Percentiles rank a stretch among this genome's conserved stretches.
These are phyloP conservation scores for Wickerhamiella cacticola DNA, from an alignment of 805 yeast species.

Conservation along the genomic window DNA sequence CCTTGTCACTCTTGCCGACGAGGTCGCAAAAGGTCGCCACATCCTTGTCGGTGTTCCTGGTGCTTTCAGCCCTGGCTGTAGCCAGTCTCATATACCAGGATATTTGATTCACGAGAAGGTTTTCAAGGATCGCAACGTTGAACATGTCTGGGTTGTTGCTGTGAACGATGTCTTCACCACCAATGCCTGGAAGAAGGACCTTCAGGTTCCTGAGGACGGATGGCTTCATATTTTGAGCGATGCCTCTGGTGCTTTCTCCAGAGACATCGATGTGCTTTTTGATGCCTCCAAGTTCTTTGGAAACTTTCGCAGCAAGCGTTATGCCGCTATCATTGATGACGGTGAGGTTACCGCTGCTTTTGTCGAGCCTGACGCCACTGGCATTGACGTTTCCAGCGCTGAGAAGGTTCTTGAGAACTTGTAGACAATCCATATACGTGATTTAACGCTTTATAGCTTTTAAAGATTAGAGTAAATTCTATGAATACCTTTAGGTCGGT, in stretches of 20 bases:
- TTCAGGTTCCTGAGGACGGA: constrained; percentile 18
- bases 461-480: no score
- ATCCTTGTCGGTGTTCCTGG: constrained; percentile 56
- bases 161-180: constrained; percentile 84
- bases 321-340: constrained; percentile 64
- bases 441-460: no score
- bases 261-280: constrained; percentile 51
- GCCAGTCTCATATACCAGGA: constrained; percentile 65
- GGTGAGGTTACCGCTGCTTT: constrained; percentile 57
- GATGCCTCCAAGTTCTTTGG: constrained; percentile 75
- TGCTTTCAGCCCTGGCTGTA: constrained; percentile 73
- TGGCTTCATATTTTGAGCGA: constrained; percentile 57
- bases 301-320: constrained; percentile 52
- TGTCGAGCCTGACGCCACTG: constrained; percentile 67
- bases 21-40: constrained; percentile 37
- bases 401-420: constrained; percentile 23
- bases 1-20: constrained; percentile 42
- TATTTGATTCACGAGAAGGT: constrained; percentile 41
- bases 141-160: constrained; percentile 53
- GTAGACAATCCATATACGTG: no score
- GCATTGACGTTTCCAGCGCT: constrained; percentile 38
- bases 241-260: constrained; percentile 61
- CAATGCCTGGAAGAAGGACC: constrained; percentile 57
- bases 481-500: no score
- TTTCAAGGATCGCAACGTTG: constrained; percentile 42